These are phyloP conservation scores for Backusella liffmaniae DNA, from an alignment of 192 early-diverging fungal species.

Conservation along the genomic window DNA sequence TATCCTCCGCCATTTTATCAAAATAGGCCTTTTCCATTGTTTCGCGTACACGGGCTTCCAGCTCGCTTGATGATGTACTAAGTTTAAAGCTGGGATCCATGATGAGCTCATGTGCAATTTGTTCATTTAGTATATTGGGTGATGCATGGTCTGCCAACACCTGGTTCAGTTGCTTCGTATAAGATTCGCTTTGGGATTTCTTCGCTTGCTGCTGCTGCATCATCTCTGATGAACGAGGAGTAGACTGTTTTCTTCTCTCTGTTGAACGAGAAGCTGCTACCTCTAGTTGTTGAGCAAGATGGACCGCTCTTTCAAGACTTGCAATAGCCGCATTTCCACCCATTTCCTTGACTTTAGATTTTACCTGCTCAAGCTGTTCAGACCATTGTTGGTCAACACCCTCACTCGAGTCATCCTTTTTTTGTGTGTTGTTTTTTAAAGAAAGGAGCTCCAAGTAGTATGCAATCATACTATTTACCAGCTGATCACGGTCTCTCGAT, in stretches of 20 bases:
- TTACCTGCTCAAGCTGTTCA: constrained; percentile 21
- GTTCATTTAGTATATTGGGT: constrained; percentile 53
- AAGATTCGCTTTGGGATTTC: not conserved
- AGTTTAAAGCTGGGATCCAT: constrained; percentile 73
- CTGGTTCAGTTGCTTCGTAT: constrained; percentile 35
- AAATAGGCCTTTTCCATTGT: constrained; percentile 73
- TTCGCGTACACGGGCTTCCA: constrained; percentile 57
- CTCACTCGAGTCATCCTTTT: constrained; percentile 43
- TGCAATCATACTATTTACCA: constrained; percentile 61
- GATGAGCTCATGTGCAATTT: constrained; percentile 76
- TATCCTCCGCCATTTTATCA: constrained; percentile 62
- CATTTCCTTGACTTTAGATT: constrained; percentile 11
- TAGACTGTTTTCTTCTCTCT: constrained; percentile 6
- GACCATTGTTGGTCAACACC: constrained; percentile 27
- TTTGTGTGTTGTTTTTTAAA: constrained; percentile 60
- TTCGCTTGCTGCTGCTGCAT: not conserved
- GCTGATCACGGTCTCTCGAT: constrained; percentile 54
- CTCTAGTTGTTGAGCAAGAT: not conserved
- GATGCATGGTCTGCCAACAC: constrained; percentile 42
- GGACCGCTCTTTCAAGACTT: not conserved
- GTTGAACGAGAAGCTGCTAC: constrained; percentile 7
- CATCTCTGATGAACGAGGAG: not conserved
- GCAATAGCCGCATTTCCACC: constrained; percentile 15
- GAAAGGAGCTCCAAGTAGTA: constrained; percentile 68
- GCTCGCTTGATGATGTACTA: constrained; percentile 32